phyloP scores from a whole-genome alignment of 805 yeast genomes.

The Isabelozyma gotoi region DNA sequence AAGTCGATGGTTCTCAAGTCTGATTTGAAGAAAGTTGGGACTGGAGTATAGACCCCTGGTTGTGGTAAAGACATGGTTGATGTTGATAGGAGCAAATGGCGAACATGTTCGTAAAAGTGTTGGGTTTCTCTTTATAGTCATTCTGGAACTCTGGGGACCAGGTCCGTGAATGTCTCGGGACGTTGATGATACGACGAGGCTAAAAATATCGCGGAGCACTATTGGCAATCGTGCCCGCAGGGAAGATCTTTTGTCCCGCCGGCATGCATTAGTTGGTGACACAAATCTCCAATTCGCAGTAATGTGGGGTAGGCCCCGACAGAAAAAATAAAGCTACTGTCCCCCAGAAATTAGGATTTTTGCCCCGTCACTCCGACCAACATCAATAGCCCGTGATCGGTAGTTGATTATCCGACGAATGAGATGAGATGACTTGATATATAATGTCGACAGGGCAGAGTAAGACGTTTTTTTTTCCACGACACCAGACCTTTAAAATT shows the following conservation, averaged over 20 bases:
- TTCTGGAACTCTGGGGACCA: neutral
- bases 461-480: neutral
- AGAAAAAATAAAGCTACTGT: neutral
- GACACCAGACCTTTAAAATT: neutral
- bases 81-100: neutral
- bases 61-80: constrained; percentile 11
- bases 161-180: neutral
- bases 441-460: neutral
- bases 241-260: neutral
- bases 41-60: constrained; percentile 52
- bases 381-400: constrained; percentile 2
- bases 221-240: neutral
- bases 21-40: constrained; percentile 52
- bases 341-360: neutral
- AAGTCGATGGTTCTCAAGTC: constrained; percentile 40
- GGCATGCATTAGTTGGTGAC: neutral
- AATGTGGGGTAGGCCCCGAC: neutral
- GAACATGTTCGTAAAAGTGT: no score
- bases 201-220: neutral
- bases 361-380: neutral
- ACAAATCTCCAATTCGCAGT: neutral
- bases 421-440: neutral
- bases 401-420: constrained; percentile 2
- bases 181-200: neutral
- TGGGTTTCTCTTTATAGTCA: neutral